A percentile compares a stretch with the other conserved stretches of the same genome.
Evolutionary conservation across 345 rosid genomes (phyloP).

Genomic region (Hypericum perforatum): DNA sequence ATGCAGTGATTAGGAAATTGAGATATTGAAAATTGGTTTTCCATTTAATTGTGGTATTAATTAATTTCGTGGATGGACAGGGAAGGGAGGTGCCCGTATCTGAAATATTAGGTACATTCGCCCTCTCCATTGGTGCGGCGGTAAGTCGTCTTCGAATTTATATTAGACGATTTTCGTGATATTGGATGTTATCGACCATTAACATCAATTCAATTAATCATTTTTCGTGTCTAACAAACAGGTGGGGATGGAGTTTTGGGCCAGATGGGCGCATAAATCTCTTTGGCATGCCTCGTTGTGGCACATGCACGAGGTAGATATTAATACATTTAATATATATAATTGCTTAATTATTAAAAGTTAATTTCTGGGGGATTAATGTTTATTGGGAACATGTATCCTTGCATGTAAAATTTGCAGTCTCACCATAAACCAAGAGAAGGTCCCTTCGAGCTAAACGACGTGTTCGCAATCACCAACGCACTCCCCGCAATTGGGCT

Average conservation of each 20-base stretch:
- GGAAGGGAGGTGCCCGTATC: constrained; percentile 64
- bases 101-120: constrained; percentile 87
- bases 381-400: neutral
- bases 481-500: constrained; percentile 51
- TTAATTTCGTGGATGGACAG: constrained; percentile 13
- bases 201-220: too few relatives aligned
- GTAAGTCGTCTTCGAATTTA: too few relatives aligned
- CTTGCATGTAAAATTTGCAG: constrained; percentile 21
- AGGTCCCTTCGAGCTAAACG: constrained; percentile 54
- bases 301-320: constrained; percentile 98
- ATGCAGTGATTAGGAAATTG: neutral
- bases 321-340: too few relatives aligned
- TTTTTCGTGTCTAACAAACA: too few relatives aligned
- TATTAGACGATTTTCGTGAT: too few relatives aligned
- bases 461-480: constrained; percentile 48
- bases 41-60: neutral
- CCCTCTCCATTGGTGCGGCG: constrained; percentile 86
- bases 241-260: constrained; percentile 99
- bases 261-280: constrained; percentile 90
- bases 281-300: constrained; percentile 92
- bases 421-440: constrained; percentile 61
- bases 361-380: neutral
- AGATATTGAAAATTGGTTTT: neutral
- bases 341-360: neutral
- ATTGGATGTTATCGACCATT: too few relatives aligned